A percentile compares a stretch with the other conserved stretches of the same genome.
phyloP scores from a whole-genome alignment of 164 flowering plant genomes.

The Taxillus chinensis region DNA sequence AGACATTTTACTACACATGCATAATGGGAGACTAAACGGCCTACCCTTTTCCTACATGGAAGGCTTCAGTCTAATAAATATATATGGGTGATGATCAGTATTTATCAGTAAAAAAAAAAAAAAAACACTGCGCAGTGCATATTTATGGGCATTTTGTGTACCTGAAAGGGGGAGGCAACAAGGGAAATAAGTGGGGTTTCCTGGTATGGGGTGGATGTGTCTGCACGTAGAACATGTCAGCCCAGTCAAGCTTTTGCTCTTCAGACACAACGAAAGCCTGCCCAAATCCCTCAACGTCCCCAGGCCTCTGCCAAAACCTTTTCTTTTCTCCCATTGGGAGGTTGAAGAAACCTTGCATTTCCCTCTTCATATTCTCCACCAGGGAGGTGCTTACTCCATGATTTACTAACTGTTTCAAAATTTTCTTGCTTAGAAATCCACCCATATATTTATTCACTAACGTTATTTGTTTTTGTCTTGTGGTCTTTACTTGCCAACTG shows the following conservation, averaged over 20 bases:
- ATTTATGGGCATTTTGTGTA: background rate
- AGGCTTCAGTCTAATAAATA: too few relatives aligned
- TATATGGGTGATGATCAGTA: too few relatives aligned
- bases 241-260: slow-evolving; percentile 1
- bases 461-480: too few relatives aligned
- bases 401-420: background rate
- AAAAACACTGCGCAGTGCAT: too few relatives aligned
- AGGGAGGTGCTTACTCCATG: background rate
- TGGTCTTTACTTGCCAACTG: too few relatives aligned
- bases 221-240: background rate
- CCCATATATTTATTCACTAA: too few relatives aligned
- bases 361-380: background rate
- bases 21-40: too few relatives aligned
- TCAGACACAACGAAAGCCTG: background rate
- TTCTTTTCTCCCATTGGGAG: slow-evolving; percentile 3
- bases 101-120: too few relatives aligned
- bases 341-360: background rate
- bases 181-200: slow-evolving; percentile 2
- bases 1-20: too few relatives aligned
- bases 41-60: too few relatives aligned
- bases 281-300: background rate
- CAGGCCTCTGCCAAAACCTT: background rate
- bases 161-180: background rate
- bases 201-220: background rate
- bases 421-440: background rate